Evolutionary conservation across 768 basidiomycete species (phyloP), one percentile per base, ranked within the genome.

Genomic region (Leccinum sublutescens): DNA sequence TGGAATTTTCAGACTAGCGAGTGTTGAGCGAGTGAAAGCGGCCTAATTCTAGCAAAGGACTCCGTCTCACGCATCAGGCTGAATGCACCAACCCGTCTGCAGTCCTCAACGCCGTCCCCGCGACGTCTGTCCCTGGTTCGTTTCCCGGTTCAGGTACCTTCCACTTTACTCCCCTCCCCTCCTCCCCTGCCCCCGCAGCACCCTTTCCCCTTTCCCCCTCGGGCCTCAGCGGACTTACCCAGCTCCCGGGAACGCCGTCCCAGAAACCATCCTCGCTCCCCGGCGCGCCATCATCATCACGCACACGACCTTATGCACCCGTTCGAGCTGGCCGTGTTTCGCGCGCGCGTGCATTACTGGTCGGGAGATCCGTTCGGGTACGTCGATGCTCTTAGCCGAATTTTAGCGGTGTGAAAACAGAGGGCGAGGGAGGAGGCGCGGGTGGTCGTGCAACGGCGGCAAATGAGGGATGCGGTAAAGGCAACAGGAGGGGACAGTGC

Each of bases 51-150:
- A 21, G 21, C 21, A 21, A 21, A 21, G 21, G 21, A 21, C 21
- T 21, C 21, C 21, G 21, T 21, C 21, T 21, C 21, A 21, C 21
- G 21, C 21, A 21, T 21, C 21, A 21, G 1, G 89, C 89, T 23
- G 91, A 94, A 74, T 88, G 88, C 70, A 86, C 83, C 10, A 91
- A 91, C 73, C 80, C 93, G 23, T 93, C 89, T 71, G 75, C 82
- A 17, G 86, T 87, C 25, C 82, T 93, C 50, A 80, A 83, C 60
- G 77, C 79, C 29, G 80, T 87, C 49, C 80, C 84, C 56, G 80
- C 85, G 1, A 62, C 71, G 0, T 75, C 83, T 15, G 74, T 83
- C 1, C 85, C 84, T 21, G 70, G 74, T 48, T 85, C 83, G 68
- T 77, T 91, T 49, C 85, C 88, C 62, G 53, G 61, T 11, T 60